Base-by-base conservation (phyloP, 208 protist genomes). In the Leishmania lainsoni region DNA sequence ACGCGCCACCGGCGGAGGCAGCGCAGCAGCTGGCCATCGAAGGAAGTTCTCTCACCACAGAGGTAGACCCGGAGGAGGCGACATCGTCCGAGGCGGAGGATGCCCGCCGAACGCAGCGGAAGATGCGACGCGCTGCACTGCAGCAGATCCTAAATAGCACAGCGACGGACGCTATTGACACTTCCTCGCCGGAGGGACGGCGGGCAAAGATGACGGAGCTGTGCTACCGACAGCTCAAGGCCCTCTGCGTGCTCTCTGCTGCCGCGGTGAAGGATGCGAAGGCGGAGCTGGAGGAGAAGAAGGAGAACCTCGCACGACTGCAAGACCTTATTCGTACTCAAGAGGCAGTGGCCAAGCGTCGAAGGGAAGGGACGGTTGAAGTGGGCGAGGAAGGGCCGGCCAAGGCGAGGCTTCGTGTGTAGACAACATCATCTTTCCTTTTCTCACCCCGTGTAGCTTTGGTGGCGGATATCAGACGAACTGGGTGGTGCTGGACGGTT, bases 161-260 rank as follows among this genome's bases (percentile, higher is more conserved):
- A 0, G 88, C 90, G 48, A 84, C 81, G 14, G 86, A 85, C 56
- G 20, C 35, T 58, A 56, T 52, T 22, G 89, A 93, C 51, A 69
- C 83, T 5, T 70, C 63, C 12, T 81, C 76, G 45, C 59, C 77
- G 17, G 81, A 68, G 65, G 72, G 79, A 0, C 84, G 84, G 22
- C 85, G 85, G 14, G 78, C 74, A 54, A 91, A 90, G 72, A 56
- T 92, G 83, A 45, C 61, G 8, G 89, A 93, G 68, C 81, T 95
- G 42, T 96, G 91, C 76, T 72, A 81, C 32, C 87, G 94, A 3
- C 94, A 97, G 77, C 71, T 95, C 14, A 87, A 83, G 26, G 94
- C 94, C 10, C 81, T 97, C 26, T 86, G 79, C 72, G 79, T 86
- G 51, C 84, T 97, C 2, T 91, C 89, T 10, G 71, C 82, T 12